Conservation (phyloP, 1,284 basidiomycete genomes). For the Tilletiaria anomala region DNA sequence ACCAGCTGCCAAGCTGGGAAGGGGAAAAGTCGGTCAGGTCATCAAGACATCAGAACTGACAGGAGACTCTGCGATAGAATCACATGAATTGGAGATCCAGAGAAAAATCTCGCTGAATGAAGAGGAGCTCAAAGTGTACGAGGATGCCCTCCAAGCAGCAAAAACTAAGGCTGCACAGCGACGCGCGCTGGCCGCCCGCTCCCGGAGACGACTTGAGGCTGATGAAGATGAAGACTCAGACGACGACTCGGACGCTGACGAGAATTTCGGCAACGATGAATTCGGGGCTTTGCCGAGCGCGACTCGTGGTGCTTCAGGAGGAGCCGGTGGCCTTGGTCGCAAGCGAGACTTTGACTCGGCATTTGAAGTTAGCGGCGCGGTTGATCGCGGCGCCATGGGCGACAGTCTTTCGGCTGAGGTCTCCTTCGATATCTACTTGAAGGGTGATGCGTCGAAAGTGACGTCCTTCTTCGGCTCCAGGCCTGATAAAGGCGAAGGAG, state of each 20-base stretch:
- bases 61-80: too few relatives aligned
- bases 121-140: constrained; percentile 63
- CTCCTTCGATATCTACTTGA: constrained; percentile 90
- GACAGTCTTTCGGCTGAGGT: constrained; percentile 45
- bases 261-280: constrained; percentile 38
- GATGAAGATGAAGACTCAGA: constrained; percentile 42
- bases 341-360: too few relatives aligned
- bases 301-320: too few relatives aligned
- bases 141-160: constrained; percentile 61
- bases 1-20: constrained; percentile 62
- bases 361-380: too few relatives aligned
- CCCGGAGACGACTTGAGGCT: constrained; percentile 74
- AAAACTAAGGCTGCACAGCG: constrained; percentile 76
- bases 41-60: constrained; percentile 67
- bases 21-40: constrained; percentile 69
- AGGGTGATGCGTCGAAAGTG: constrained; percentile 69
- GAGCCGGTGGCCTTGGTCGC: too few relatives aligned
- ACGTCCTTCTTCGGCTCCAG: constrained; percentile 61
- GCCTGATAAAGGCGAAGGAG: constrained; percentile 2
- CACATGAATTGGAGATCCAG: too few relatives aligned
- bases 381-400: too few relatives aligned
- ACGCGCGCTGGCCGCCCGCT: constrained; percentile 66
- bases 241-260: constrained; percentile 44
- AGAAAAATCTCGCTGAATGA: constrained; percentile 49
- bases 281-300: too few relatives aligned